Evolutionary conservation across 2,329 filamentous ascomycete species (phyloP).

Genomic region (Lachnellula willkommii): DNA sequence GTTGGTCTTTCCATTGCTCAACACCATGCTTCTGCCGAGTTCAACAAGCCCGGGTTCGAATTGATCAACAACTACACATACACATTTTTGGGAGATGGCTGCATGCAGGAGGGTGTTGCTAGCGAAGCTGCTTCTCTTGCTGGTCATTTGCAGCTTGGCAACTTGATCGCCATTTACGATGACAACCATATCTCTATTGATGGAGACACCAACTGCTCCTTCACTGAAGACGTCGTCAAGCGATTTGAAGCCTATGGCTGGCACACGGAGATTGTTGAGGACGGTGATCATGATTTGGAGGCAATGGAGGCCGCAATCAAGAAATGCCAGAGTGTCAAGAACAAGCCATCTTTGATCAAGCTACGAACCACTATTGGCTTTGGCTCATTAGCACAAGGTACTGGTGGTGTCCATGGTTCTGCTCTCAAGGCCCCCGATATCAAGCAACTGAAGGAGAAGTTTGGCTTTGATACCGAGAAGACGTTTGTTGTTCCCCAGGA

Average conservation of each 20-base stretch:
- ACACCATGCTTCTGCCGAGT: slow-evolving; percentile 81
- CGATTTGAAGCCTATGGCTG: slow-evolving; percentile 97
- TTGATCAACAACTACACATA: slow-evolving; percentile 97
- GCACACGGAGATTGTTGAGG: slow-evolving; percentile 78
- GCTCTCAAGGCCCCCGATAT: slow-evolving; percentile 92
- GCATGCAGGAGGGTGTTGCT: slow-evolving; percentile 97
- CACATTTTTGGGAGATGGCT: slow-evolving; percentile 94
- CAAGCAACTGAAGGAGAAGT: slow-evolving; percentile 88
- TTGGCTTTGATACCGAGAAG: slow-evolving; percentile 93
- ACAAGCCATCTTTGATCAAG: slow-evolving; percentile 97
- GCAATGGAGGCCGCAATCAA: slow-evolving; percentile 84
- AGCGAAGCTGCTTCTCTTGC: slow-evolving; percentile 87
- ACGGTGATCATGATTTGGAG: slow-evolving; percentile 84
- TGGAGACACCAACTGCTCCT: slow-evolving; percentile 90
- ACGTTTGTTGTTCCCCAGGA: slow-evolving; percentile 89
- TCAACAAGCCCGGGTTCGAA: slow-evolving; percentile 95
- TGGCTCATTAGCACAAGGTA: slow-evolving; percentile 89
- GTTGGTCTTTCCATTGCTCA: slow-evolving; percentile 97
- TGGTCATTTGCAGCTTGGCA: slow-evolving; percentile 94
- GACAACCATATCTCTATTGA: slow-evolving; percentile 98
- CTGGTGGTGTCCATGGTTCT: slow-evolving; percentile 92
- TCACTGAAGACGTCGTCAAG: slow-evolving; percentile 94
- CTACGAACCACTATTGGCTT: slow-evolving; percentile 96
- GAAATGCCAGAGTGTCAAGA: slow-evolving; percentile 77
- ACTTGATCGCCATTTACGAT: slow-evolving; percentile 94